Evolutionary conservation across 1,284 basidiomycete species (phyloP).

Genomic region (Ceratobasidium sp.): DNA sequence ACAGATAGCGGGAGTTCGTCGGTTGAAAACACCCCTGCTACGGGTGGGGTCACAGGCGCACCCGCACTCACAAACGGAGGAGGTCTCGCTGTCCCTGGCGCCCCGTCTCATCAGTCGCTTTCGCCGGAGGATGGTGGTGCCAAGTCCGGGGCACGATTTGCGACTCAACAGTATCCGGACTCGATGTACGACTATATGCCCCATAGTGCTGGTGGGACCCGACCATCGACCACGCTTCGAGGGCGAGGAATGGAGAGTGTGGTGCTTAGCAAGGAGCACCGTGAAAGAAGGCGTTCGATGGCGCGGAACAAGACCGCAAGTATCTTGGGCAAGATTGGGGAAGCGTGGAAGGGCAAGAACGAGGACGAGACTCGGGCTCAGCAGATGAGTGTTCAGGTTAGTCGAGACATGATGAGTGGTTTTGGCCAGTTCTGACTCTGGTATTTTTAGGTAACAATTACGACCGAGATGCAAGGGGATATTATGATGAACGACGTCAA

Average conservation of each 20-base stretch:
- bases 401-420: neutral
- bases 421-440: too few species aligned
- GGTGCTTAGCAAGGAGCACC: slow-evolving; percentile 14
- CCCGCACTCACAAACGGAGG: neutral
- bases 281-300: neutral
- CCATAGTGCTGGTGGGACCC: neutral
- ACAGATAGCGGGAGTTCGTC: slow-evolving; percentile 49
- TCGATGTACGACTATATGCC: slow-evolving; percentile 34
- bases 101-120: slow-evolving; percentile 26
- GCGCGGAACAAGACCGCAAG: neutral
- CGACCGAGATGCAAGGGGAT: slow-evolving; percentile 37
- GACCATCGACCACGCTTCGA: neutral
- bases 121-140: neutral
- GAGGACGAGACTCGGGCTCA: slow-evolving; percentile 17
- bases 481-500: slow-evolving; percentile 43
- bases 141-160: slow-evolving; percentile 19
- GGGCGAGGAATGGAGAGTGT: slow-evolving; percentile 10
- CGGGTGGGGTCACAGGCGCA: neutral
- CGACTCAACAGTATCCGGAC: neutral
- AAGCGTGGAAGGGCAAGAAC: slow-evolving; percentile 6
- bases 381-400: slow-evolving; percentile 42
- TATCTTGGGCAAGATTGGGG: slow-evolving; percentile 33
- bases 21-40: slow-evolving; percentile 25
- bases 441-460: slow-evolving; percentile 35
- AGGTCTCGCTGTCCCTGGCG: neutral